Conservation (phyloP, 2,329 filamentous ascomycete genomes). For the Ascochyta viciae-villosae region DNA sequence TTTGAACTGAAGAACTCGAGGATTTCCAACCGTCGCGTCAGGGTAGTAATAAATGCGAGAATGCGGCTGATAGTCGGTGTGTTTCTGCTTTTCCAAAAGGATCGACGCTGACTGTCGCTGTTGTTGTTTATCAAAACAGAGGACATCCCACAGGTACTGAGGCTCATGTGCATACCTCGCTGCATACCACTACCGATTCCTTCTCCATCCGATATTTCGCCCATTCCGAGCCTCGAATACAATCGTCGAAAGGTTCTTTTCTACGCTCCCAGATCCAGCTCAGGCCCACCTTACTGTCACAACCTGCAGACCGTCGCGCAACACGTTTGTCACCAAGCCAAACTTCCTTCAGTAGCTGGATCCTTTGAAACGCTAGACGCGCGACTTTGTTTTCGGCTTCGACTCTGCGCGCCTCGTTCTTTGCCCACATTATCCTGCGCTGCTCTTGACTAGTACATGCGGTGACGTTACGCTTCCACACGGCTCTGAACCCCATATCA, state of each 20-base stretch:
- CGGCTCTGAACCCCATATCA: constrained; percentile 23
- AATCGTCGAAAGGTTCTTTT: constrained; percentile 13
- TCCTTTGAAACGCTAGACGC: constrained; percentile 18
- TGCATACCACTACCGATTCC: constrained; percentile 17
- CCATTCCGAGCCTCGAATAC: constrained; percentile 11
- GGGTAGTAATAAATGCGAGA: background rate
- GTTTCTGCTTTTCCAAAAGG: too few species aligned
- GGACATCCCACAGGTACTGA: background rate
- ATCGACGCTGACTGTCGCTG: too few species aligned
- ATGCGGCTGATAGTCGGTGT: too few species aligned
- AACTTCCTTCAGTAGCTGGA: constrained; percentile 16
- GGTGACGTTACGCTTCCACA: constrained; percentile 24
- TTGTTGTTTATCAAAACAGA: background rate
- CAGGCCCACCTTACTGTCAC: background rate
- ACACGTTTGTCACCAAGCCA: constrained; percentile 28
- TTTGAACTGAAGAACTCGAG: background rate
- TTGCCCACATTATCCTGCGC: constrained; percentile 19
- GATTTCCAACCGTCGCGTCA: background rate
- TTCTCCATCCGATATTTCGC: constrained; percentile 19
- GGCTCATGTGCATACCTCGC: constrained; percentile 17
- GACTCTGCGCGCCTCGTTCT: constrained; percentile 22
- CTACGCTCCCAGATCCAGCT: constrained; percentile 28
- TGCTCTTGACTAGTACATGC: constrained; percentile 17
- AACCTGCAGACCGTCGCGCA: constrained; percentile 15
- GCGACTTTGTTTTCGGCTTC: constrained; percentile 24